Base-by-base conservation (phyloP, 2,329 filamentous ascomycete genomes). In the Coniochaeta ligniaria region DNA sequence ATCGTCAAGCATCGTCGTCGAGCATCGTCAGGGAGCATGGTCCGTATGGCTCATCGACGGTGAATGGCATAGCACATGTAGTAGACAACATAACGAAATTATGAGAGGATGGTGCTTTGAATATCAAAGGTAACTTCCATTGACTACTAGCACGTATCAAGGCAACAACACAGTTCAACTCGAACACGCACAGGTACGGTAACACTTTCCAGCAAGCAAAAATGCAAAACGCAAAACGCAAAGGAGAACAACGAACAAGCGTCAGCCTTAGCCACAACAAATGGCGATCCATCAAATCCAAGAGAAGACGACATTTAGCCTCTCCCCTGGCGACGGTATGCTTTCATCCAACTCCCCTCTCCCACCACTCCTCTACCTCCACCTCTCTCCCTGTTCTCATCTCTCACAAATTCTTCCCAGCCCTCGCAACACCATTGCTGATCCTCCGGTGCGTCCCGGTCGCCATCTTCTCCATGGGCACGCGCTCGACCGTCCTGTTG, bases 401-500 rank as follows among this genome's bases (percentile, higher is more conserved):
- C 35, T 56, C 38, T 41, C 17, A 56, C 20, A 24, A 22, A 24
- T 28, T 52, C 47, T 9, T 52, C 47, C 24, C 24, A 17, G 47
- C 54, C 54, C 35, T 56, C 20, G 31, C 54, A 12, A 56, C 35
- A 16, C 54, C 54, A 16, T 56, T 56, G 31, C 35, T 56, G 54
- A 56, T 56, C 31, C 54, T 3, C 31, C 54, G 22, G 54, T 56
- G 31, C 5, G 33, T 38, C 9, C 35, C 35, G 26, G 31, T 22
- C 7, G 54, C 54, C 28, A 56, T 36, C 54, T 26, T 56, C 54
- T 56, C 54, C 31, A 56, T 35, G 16, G 54, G 54, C 54, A 56
- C n/a, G 12, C 54, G 31, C 16, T 14, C 31, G 33, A 36, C 54
- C 8, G 33, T 56, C 45, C 59, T 61, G 58, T 70, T 63, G n/a